Base-by-base conservation (phyloP, 2,329 filamentous ascomycete genomes). In the Sporothrix variecibatus region DNA sequence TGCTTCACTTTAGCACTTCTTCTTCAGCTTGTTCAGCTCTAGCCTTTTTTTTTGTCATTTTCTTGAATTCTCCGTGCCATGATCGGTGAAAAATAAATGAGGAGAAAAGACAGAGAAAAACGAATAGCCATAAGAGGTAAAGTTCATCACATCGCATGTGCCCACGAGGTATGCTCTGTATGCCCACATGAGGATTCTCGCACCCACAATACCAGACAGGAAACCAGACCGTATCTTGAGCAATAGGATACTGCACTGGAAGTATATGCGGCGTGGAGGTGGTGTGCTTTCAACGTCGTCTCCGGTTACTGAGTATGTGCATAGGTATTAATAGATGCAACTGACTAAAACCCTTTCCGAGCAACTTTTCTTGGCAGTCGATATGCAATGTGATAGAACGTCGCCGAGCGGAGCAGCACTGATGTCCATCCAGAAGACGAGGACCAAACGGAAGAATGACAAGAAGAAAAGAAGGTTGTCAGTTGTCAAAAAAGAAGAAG, bases 261-360 rank as follows among this genome's bases (percentile, higher is more conserved):
- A n/a, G n/a, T 3, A 4, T n/a, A 67, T 67, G 62, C 38, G 28
- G 38, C 12, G 43, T 49, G 15, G 43, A 2, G 1, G 58, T 23
- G 40, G 62, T 67, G 62, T 67, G 62, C 23, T 46, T 38, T 62
- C 58, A 56, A 28, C 23, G n/a, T 53, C n/a, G n/a, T 26, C 51
- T 53, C n/a, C n/a, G 9, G 43, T 51, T 2, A n/a, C n/a, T n/a
- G n/a, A n/a, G n/a, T 38, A 62, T 38, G 31, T 38, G 28, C 12
- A 62, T 43, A 38, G 3, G 23, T 67, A 67, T 67, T 46, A 46
- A 43, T 43, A 67, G 38, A 67, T 46, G 40, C 40, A 20, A 23
- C 12, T 20, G 38, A 46, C 38, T 46, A 67, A 67, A 9, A 23
- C 62, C 31, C 6, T 15, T 67, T 67, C 23, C n/a, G 62, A 28